Evolutionary conservation across 2,329 filamentous ascomycete genomes (phyloP).

Genomic region (Fusarium sp.): DNA sequence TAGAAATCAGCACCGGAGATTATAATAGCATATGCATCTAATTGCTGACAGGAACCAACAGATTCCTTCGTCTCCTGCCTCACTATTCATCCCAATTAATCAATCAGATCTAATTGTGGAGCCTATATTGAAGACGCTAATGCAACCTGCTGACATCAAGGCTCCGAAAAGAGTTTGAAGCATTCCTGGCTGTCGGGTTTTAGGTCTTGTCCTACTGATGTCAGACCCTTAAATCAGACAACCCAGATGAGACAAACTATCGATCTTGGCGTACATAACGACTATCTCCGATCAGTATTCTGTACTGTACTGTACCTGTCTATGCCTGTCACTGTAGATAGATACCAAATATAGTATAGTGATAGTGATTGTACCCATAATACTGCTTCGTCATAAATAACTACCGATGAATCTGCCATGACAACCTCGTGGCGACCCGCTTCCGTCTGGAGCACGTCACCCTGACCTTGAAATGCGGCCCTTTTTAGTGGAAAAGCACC

Average conservation of each 20-base stretch:
- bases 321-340: background rate
- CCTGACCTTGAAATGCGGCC: slow-evolving; percentile 2
- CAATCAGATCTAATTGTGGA: slow-evolving; percentile 6
- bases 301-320: background rate
- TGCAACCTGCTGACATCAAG: slow-evolving; percentile 42
- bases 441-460: slow-evolving; percentile 13
- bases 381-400: background rate
- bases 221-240: slow-evolving; percentile 32
- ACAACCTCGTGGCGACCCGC: slow-evolving; percentile 28
- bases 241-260: background rate
- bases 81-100: background rate
- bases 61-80: background rate
- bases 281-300: background rate
- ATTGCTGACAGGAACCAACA: slow-evolving; percentile 4
- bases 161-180: slow-evolving; percentile 11
- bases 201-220: slow-evolving; percentile 11
- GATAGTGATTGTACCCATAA: background rate
- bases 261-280: background rate
- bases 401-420: slow-evolving; percentile 16
- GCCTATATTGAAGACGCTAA: slow-evolving; percentile 27
- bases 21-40: background rate
- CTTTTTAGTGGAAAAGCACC: slow-evolving; percentile 18
- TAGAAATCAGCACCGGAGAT: background rate
- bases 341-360: background rate
- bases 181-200: background rate